Conservation (phyloP, 345 rosid genomes). For the Laguncularia racemosa region DNA sequence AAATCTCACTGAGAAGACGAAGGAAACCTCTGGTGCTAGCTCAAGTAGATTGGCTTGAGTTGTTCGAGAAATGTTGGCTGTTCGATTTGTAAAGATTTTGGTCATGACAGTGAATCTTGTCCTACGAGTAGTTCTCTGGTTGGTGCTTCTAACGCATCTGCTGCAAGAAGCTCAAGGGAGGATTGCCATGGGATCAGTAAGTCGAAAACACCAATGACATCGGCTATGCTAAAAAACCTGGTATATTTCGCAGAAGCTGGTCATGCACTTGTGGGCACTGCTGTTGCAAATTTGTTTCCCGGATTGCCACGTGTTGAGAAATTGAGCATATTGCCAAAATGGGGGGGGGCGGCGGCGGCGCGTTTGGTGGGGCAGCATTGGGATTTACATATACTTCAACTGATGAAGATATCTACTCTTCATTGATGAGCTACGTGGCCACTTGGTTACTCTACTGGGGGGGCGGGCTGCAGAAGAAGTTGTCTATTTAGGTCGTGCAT, state of each 20-base stretch:
- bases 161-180: constrained; percentile 39
- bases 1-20: constrained; percentile 53
- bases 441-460: too few species aligned
- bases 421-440: too few species aligned
- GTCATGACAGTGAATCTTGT: constrained; percentile 58
- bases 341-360: too few species aligned
- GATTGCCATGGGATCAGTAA: constrained; percentile 47
- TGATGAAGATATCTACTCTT: too few species aligned
- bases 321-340: too few species aligned
- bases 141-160: constrained; percentile 38
- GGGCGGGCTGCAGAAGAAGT: too few species aligned
- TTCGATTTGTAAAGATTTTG: constrained; percentile 46
- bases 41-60: constrained; percentile 28
- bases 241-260: constrained; percentile 49
- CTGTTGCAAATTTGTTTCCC: too few species aligned
- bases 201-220: constrained; percentile 76
- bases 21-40: constrained; percentile 36
- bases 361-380: too few species aligned
- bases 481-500: too few species aligned
- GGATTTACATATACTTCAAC: too few species aligned
- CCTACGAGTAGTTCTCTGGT: constrained; percentile 25
- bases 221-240: constrained; percentile 73
- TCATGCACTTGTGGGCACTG: too few species aligned
- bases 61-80: constrained; percentile 39
- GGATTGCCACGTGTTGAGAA: too few species aligned